Conservation (phyloP, 2,329 filamentous ascomycete species). For the Orbilia oligospora region DNA sequence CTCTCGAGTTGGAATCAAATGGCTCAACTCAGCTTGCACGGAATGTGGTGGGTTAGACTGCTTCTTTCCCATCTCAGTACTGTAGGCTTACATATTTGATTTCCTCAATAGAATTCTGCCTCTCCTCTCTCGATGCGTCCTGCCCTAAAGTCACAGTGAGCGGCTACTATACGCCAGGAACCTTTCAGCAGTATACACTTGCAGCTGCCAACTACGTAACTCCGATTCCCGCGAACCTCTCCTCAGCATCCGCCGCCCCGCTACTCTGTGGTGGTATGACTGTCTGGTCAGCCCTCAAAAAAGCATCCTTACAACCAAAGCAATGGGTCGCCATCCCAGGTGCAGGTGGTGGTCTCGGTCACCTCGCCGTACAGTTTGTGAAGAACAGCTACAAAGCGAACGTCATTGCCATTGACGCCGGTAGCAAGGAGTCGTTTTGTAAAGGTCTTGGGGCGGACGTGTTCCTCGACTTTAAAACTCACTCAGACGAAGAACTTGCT, state of each 20-base stretch:
- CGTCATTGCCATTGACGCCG: slow-evolving; percentile 63
- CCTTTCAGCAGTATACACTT: slow-evolving; percentile 61
- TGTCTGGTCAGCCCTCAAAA: slow-evolving; percentile 73
- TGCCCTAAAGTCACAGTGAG: slow-evolving; percentile 62
- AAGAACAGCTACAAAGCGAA: slow-evolving; percentile 63
- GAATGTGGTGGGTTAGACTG: slow-evolving; percentile 60
- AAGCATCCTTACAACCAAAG: slow-evolving; percentile 67
- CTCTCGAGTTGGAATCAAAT: slow-evolving; percentile 62
- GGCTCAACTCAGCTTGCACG: slow-evolving; percentile 62
- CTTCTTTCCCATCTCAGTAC: background rate
- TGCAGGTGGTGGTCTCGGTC: slow-evolving; percentile 64
- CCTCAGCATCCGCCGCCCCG: slow-evolving; percentile 73
- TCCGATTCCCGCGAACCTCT: slow-evolving; percentile 72
- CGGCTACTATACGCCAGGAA: slow-evolving; percentile 64
- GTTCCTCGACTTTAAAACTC: slow-evolving; percentile 63
- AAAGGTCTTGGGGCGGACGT: slow-evolving; percentile 63
- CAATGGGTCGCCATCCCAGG: slow-evolving; percentile 64
- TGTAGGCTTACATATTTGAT: background rate
- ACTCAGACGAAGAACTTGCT: slow-evolving; percentile 56
- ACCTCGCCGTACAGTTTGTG: slow-evolving; percentile 64
- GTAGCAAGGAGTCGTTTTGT: slow-evolving; percentile 61
- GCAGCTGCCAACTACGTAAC: slow-evolving; percentile 63
- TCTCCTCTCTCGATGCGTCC: slow-evolving; percentile 62
- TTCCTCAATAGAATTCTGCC: slow-evolving; percentile 59
- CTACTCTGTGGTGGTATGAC: slow-evolving; percentile 75